These are phyloP conservation scores for Pseudodiploospora longispora DNA, from an alignment of 2,329 filamentous ascomycete genomes.

Conservation along the genomic window DNA sequence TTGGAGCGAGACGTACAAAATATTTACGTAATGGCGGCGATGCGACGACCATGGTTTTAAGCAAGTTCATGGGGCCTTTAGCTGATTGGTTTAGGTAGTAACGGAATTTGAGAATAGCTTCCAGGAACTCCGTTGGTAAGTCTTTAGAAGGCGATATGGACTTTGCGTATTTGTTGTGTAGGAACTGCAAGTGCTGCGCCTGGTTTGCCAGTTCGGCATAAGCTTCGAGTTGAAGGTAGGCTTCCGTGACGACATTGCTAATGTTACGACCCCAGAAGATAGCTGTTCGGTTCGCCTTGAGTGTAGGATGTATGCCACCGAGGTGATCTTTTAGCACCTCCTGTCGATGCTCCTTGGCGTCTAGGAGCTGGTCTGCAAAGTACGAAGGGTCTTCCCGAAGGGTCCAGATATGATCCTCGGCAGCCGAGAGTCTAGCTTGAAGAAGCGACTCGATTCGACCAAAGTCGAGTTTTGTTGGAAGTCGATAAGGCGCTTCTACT, in stretches of 20 bases:
- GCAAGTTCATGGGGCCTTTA: constrained; percentile 21
- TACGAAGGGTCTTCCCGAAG: constrained; percentile 53
- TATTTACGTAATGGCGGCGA: constrained; percentile 33
- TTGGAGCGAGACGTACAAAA: constrained; percentile 17
- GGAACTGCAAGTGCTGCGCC: constrained; percentile 13
- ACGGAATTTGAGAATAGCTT: constrained; percentile 31
- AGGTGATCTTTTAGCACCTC: constrained; percentile 33
- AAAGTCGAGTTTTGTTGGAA: constrained; percentile 39
- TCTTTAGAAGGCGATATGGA: constrained; percentile 21
- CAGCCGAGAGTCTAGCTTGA: constrained; percentile 28
- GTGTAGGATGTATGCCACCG: constrained; percentile 21
- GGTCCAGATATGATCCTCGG: constrained; percentile 46
- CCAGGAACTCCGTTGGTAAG: constrained; percentile 25
- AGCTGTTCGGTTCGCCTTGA: constrained; percentile 8
- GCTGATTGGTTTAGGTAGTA: constrained; percentile 24
- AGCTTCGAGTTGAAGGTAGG: constrained; percentile 26
- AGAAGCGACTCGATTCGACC: constrained; percentile 35
- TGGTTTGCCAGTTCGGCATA: constrained; percentile 31
- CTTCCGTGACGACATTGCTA: constrained; percentile 20
- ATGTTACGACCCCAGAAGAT: constrained; percentile 34
- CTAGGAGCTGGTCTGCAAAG: constrained; percentile 37
- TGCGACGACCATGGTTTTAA: constrained; percentile 19
- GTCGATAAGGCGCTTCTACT: constrained; percentile 44
- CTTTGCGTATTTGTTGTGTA: constrained; percentile 25
- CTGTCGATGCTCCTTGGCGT: constrained; percentile 37